Percentiles rank a stretch among this genome's conserved stretches.
phyloP scores from a whole-genome alignment of 2,329 filamentous ascomycete species.

The Monosporascus sp. region DNA sequence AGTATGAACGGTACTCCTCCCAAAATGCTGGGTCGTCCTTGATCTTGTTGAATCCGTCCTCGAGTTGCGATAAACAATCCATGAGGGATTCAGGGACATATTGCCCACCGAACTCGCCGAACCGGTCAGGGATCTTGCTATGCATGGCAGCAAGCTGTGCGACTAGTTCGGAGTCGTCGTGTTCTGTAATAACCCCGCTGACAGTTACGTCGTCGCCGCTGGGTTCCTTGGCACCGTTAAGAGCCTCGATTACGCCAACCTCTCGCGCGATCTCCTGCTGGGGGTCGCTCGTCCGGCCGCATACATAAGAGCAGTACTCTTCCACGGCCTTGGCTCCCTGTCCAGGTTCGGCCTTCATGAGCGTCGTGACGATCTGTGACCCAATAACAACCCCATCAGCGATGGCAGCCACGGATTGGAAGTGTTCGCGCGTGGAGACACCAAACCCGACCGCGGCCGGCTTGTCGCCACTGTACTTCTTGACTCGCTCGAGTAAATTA shows the following conservation, averaged over 20 bases:
- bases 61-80: constrained; percentile 89
- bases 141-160: constrained; percentile 83
- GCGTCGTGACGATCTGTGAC: constrained; percentile 83
- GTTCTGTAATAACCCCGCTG: constrained; percentile 57
- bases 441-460: constrained; percentile 93
- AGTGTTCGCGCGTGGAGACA: constrained; percentile 93
- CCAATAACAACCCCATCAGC: constrained; percentile 96
- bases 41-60: constrained; percentile 84
- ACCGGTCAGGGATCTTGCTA: constrained; percentile 73
- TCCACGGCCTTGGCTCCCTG: constrained; percentile 68
- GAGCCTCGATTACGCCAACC: constrained; percentile 64
- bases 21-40: constrained; percentile 88
- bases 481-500: constrained; percentile 75
- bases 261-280: constrained; percentile 50
- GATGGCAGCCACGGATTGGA: constrained; percentile 74
- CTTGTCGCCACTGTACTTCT: constrained; percentile 85
- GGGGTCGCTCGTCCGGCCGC: constrained; percentile 37
- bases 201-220: constrained; percentile 59
- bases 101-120: constrained; percentile 94
- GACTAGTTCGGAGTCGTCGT: constrained; percentile 56
- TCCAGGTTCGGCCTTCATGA: constrained; percentile 63
- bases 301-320: constrained; percentile 74
- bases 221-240: constrained; percentile 55
- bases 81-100: constrained; percentile 97
- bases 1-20: constrained; percentile 94